A percentile compares a stretch with the other conserved stretches of the same genome.
phyloP scores from a whole-genome alignment of 495 filamentous ascomycete species.

The Penicillium fimorum region DNA sequence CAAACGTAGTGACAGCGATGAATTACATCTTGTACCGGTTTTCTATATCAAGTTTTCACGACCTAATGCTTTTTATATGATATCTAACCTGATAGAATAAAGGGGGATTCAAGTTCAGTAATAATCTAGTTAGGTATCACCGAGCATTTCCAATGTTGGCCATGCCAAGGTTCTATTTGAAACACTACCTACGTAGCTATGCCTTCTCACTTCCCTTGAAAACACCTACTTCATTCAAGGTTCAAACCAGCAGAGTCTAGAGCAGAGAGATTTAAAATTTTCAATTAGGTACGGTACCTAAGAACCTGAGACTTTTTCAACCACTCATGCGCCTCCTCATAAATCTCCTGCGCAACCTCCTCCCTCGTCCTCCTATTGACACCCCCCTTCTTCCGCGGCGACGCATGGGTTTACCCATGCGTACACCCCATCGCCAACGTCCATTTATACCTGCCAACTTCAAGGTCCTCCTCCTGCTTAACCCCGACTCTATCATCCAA shows the following conservation, averaged over 20 bases:
- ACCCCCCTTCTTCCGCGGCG: slow-evolving; percentile 1
- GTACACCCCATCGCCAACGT: slow-evolving; percentile 26
- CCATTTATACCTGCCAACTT: slow-evolving; percentile 31
- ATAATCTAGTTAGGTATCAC: too few relatives aligned
- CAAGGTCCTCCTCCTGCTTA: slow-evolving; percentile 24
- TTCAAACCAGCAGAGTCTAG: background rate
- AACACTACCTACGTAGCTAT: too few relatives aligned
- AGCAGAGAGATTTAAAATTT: too few relatives aligned
- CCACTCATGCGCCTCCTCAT: slow-evolving; percentile 25
- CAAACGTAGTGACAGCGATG: too few relatives aligned
- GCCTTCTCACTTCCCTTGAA: background rate
- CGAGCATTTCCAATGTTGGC: too few relatives aligned
- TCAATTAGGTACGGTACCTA: background rate
- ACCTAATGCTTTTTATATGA: too few relatives aligned
- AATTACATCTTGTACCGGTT: too few relatives aligned
- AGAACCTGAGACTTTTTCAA: slow-evolving; percentile 18
- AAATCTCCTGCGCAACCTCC: slow-evolving; percentile 19
- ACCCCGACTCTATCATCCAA: slow-evolving; percentile 13
- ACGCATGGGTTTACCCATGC: slow-evolving; percentile 29
- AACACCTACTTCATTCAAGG: background rate
- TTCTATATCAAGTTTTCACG: too few relatives aligned
- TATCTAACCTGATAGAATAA: too few relatives aligned
- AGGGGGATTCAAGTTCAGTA: too few relatives aligned
- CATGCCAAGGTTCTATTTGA: too few relatives aligned
- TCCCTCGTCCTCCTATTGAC: slow-evolving; percentile 10